Base-by-base conservation (phyloP, 1,284 basidiomycete species). In the Melampsora abietis-canadensis region DNA sequence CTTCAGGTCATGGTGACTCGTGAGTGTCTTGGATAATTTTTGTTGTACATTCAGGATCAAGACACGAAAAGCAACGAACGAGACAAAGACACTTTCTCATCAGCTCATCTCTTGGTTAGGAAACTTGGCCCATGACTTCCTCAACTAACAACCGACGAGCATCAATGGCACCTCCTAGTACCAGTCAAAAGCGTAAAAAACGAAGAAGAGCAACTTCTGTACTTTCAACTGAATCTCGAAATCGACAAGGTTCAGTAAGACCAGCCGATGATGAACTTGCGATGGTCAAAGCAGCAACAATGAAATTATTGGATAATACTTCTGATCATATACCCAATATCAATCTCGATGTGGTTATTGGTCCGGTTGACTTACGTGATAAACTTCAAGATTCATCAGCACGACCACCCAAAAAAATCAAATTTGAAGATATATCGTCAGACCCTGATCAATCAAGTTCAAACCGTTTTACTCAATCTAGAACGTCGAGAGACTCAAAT, bases 281-380 rank as follows among this genome's bases (percentile, higher is more conserved):
- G n/a, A 62, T 60, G 15, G 68, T 47, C 15, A 70, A 70, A 47
- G 57, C 68, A n/a, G 68, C 68, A 34, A 60, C 68, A 17, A 62
- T 70, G 37, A 70, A 63, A 44, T 40, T 70, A 63, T 60, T 70
- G 30, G 44, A 70, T 34, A 59, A 70, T 12, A 15, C 68, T 17
- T 63, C n/a, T n/a, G 46, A 47, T 21, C 48, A 57, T 14, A 30
- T 44, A 44, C 27, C 37, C 4, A 17, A 57, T 6, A 21, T 57
- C 1, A 6, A 21, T 10, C n/a, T 57, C 14, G 51, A 57, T 57
- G 2, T 57, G 8, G n/a, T 27, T 7, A 57, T 27, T 15, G 27
- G 19, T 57, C 51, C 51, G 27, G 51, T 57, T 27, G 17, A 27
- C 17, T 57, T 27, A 27, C 17, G 17, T 27, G n/a, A 21, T 27